Conservation (phyloP, 129 eudicot species). For the Sambucus nigra region DNA sequence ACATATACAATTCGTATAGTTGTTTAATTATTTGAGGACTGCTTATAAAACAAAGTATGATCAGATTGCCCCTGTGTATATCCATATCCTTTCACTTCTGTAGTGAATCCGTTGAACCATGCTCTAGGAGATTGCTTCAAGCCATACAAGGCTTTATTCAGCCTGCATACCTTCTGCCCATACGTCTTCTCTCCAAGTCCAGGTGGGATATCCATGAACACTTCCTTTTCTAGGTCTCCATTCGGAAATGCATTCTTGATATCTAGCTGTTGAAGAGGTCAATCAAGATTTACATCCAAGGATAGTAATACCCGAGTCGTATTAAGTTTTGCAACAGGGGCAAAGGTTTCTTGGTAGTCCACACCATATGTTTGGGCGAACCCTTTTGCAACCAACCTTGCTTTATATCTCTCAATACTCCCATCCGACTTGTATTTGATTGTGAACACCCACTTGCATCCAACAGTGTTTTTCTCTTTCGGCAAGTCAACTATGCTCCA, state of each 20-base stretch:
- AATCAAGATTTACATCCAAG: background rate
- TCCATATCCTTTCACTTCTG: no score
- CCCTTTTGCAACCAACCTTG: background rate
- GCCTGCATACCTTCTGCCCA: no score
- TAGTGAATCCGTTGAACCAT: no score
- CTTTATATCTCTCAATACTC: background rate
- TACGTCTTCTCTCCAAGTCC: no score
- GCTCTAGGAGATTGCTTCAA: no score
- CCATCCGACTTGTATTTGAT: conserved; percentile 1
- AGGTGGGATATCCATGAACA: no score
- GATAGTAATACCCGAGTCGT: background rate
- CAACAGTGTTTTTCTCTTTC: background rate
- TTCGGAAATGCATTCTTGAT: background rate
- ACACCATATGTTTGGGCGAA: background rate
- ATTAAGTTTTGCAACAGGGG: background rate
- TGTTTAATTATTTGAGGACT: no score
- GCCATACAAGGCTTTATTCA: no score
- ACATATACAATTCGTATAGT: no score
- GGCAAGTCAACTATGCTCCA: background rate
- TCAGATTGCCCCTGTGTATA: no score
- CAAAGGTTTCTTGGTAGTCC: conserved; percentile 1
- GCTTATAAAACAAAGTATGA: no score
- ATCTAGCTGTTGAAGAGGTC: background rate
- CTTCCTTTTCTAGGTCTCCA: background rate
- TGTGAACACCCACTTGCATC: conserved; percentile 14